Evolutionary conservation across 1,139 yeast genomes (phyloP).

Genomic region (Nakaseomyces bracarensis): DNA sequence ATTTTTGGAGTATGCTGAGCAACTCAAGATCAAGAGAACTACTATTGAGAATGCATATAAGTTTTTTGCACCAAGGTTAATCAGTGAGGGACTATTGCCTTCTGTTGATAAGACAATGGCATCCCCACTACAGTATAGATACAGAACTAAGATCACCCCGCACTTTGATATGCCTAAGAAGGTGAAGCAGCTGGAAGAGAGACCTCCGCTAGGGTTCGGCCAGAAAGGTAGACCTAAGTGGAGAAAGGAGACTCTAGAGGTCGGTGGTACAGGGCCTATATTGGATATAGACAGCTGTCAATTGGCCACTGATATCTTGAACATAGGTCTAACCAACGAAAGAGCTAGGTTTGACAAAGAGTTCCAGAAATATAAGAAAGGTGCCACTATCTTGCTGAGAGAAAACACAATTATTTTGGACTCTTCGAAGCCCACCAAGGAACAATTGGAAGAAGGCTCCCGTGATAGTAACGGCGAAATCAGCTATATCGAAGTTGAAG

Average conservation of each 20-base stretch:
- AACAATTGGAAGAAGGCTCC: conserved; percentile 40
- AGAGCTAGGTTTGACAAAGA: conserved; percentile 45
- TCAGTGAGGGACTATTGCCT: conserved; percentile 43
- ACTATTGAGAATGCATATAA: conserved; percentile 79
- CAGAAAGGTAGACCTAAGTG: conserved; percentile 68
- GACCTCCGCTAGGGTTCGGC: conserved; percentile 85
- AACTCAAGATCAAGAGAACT: conserved; percentile 59
- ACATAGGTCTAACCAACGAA: conserved; percentile 67
- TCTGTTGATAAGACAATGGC: conserved; percentile 57
- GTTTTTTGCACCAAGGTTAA: conserved; percentile 53
- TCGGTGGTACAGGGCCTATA: conserved; percentile 45
- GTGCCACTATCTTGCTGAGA: conserved; percentile 79
- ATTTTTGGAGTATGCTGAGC: conserved; percentile 62
- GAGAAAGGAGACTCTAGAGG: conserved; percentile 39
- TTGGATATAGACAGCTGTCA: conserved; percentile 90
- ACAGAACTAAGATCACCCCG: conserved; percentile 91
- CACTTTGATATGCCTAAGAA: conserved; percentile 75
- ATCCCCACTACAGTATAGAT: conserved; percentile 68
- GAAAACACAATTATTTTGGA: conserved; percentile 51
- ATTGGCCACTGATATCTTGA: conserved; percentile 75
- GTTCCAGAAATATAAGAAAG: conserved; percentile 57
- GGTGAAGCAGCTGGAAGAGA: conserved; percentile 26
- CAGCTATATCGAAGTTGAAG: conserved; percentile 25
- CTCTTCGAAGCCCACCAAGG: conserved; percentile 27
- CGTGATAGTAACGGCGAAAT: conserved; percentile 36